Evolutionary conservation across 108 stramenopile species (phyloP).

Genomic region (Pseudonitzschia multistriata): DNA sequence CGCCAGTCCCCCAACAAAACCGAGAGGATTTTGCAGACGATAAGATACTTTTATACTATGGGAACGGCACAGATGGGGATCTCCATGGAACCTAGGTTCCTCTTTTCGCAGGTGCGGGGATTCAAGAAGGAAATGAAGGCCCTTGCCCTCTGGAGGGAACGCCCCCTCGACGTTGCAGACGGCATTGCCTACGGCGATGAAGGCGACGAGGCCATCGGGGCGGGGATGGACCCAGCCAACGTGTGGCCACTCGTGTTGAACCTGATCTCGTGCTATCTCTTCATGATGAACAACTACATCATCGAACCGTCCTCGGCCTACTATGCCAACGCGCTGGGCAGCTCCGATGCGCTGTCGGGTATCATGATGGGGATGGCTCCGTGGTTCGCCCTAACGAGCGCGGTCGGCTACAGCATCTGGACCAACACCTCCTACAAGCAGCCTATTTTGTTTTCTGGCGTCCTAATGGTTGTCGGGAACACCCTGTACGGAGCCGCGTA

Average conservation of each 20-base stretch:
- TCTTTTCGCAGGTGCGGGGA: conserved; percentile 1
- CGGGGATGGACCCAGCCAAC: conserved; percentile 14
- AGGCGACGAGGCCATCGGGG: background rate
- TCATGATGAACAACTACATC: conserved; percentile 88
- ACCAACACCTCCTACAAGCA: conserved; percentile 70
- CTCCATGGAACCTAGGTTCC: conserved; percentile 26
- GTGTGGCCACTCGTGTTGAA: conserved; percentile 35
- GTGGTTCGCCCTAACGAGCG: conserved; percentile 61
- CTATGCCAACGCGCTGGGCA: conserved; percentile 77
- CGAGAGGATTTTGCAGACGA: conserved; percentile 16
- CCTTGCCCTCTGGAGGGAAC: conserved; percentile 12
- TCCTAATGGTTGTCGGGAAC: conserved; percentile 66
- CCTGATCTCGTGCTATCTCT: conserved; percentile 74
- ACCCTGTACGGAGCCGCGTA: conserved; percentile 73
- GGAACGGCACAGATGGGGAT: conserved; percentile 18
- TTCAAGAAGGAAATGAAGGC: conserved; percentile 20
- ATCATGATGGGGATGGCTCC: conserved; percentile 81
- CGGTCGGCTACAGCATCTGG: conserved; percentile 70
- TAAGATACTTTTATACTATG: conserved; percentile 15
- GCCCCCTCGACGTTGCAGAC: background rate
- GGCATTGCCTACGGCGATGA: background rate
- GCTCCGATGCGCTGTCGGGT: conserved; percentile 66
- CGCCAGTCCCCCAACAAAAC: conserved; percentile 9
- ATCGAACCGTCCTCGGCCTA: conserved; percentile 75
- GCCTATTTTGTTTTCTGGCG: conserved; percentile 67